Evolutionary conservation across 2,329 filamentous ascomycete genomes (phyloP), one percentile per base, ranked within the genome.

Genomic region (Penicillium sclerotigenum): DNA sequence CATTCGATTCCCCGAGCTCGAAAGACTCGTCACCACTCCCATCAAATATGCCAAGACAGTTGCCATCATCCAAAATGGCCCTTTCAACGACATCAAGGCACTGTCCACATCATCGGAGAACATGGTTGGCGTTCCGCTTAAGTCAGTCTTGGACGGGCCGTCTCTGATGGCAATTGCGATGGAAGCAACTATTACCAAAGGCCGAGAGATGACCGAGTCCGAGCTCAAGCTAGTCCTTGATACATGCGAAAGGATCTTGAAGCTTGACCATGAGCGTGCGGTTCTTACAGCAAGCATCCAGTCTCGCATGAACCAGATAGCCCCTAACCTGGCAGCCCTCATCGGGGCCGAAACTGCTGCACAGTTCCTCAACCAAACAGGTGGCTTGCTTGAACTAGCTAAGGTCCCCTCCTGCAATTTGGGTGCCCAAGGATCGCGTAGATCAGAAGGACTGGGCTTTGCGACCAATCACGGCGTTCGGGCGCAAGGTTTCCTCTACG

Each of bases 41-140:
- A 82, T 97, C 48, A 91, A 97, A 71, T 99, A 97, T 76, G 91
- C 93, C 28, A 96, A 96, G 77, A 90, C 94, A 0, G 94, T 97
- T 9, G 87, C 90, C 4, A 95, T 97, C 62, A 83, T 99, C 59
- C 89, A 90, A 64, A 97, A 97, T 76, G 91, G 91, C 0, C 91
- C 94, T 14, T 84, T 97, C 79, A 88, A 95, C 68, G 89, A 87
- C 66, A 93, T 97, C 77, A 93, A 92, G 73, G 79, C 82, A 2
- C 81, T 96, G 45, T 87, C 92, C 57, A 83, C 84, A 16, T 90
- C 88, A 4, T 84, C 86, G 8, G 83, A 95, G 58, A 97, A 97
- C 68, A 80, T 89, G 10, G 80, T 96, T 6, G 86, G 87, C 16
- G 81, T 84, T 54, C 85, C 90, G 0, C 81, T 99, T 37, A 88